phyloP scores from a whole-genome alignment of 192 early-diverging fungal genomes.

The Thamnidium elegans region DNA sequence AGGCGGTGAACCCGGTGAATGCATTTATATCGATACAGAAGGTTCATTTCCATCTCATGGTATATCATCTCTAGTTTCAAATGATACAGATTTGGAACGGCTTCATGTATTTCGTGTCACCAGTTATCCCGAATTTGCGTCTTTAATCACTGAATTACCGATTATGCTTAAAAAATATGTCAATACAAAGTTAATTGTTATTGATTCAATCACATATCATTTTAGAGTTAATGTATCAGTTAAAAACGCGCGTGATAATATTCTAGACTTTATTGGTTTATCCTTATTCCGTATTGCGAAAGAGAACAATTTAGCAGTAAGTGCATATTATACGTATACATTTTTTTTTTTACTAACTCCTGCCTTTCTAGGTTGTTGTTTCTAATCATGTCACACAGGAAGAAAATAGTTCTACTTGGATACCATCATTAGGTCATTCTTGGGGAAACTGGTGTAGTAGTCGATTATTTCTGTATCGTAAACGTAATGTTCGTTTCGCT shows the following conservation, averaged over 20 bases:
- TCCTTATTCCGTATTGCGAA: constrained; percentile 9
- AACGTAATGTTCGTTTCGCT: background rate
- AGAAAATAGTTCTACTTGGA: background rate
- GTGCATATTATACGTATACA: background rate
- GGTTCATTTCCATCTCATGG: background rate
- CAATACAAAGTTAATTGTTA: constrained; percentile 16
- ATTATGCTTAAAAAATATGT: background rate
- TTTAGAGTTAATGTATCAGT: constrained; percentile 12
- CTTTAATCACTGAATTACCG: constrained; percentile 13
- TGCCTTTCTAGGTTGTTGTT: constrained; percentile 5
- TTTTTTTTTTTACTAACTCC: background rate
- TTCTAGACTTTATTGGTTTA: constrained; percentile 3
- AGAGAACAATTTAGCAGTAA: constrained; percentile 14
- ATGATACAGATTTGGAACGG: background rate
- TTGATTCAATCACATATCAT: constrained; percentile 20
- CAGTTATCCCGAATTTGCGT: constrained; percentile 7
- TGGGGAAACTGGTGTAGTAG: constrained; percentile 14
- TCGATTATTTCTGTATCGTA: constrained; percentile 16
- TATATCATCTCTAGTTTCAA: background rate
- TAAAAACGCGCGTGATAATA: background rate
- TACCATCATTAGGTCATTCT: constrained; percentile 4
- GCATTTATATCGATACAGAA: constrained; percentile 29
- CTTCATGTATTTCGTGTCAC: constrained; percentile 19
- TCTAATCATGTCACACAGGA: constrained; percentile 14
- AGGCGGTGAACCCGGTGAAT: constrained; percentile 9